Evolutionary conservation across 2,329 filamentous ascomycete genomes (phyloP).

Genomic region (Diplodia corticola): DNA sequence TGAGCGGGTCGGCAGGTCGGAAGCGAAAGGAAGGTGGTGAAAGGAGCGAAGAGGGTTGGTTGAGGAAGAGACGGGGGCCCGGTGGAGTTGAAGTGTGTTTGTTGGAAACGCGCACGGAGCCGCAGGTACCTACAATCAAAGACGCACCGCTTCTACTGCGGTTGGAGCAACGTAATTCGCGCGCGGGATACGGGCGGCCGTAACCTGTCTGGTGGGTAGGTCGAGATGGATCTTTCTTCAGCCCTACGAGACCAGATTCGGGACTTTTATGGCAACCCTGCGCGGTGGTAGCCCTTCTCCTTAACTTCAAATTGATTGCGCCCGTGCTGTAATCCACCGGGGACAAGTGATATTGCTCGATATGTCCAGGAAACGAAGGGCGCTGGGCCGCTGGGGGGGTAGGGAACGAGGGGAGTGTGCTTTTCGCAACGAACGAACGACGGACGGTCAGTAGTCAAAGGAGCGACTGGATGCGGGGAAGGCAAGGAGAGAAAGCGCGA

Average conservation of each 20-base stretch:
- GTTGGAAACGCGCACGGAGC: conserved; percentile 9
- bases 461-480: conserved; percentile 18
- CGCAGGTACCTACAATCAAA: not conserved
- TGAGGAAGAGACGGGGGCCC: not conserved
- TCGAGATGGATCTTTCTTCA: conserved; percentile 3
- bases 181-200: conserved; percentile 12
- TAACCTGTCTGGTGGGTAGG: not conserved
- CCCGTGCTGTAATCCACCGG: conserved; percentile 22
- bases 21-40: conserved; percentile 2
- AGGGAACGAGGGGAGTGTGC: conserved; percentile 1
- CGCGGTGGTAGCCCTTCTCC: conserved; percentile 9
- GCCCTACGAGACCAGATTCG: conserved; percentile 14
- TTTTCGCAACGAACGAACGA: not conserved
- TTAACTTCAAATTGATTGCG: conserved; percentile 21
- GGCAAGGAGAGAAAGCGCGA: conserved; percentile 21
- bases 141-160: not conserved
- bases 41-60: conserved; percentile 21
- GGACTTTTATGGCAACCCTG: conserved; percentile 10
- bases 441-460: conserved; percentile 12
- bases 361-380: conserved; percentile 8
- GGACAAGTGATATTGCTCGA: conserved; percentile 12
- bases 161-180: conserved; percentile 2
- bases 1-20: conserved; percentile 5
- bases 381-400: conserved; percentile 1
- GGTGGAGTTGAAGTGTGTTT: conserved; percentile 21